Evolutionary conservation across 78 protist species (phyloP).

Genomic region (Speleostelium caveatum): DNA sequence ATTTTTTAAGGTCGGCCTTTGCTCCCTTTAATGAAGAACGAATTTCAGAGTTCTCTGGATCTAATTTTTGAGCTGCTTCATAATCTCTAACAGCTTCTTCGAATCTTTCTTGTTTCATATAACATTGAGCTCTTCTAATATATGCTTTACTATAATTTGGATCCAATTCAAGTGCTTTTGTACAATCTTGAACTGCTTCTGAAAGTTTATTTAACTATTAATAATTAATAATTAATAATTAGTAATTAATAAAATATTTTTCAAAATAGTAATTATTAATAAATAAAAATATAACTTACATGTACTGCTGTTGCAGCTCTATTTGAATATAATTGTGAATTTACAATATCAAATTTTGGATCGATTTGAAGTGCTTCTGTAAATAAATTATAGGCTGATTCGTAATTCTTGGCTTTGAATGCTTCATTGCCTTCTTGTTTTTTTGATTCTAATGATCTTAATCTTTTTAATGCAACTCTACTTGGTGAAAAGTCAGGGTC

Average conservation of each 20-base stretch:
- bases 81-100: conserved; percentile 87
- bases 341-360: conserved; percentile 68
- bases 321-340: conserved; percentile 76
- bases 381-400: conserved; percentile 71
- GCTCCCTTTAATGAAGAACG: conserved; percentile 54
- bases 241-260: background rate
- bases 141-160: conserved; percentile 76
- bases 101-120: conserved; percentile 33
- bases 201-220: conserved; percentile 51
- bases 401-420: conserved; percentile 64
- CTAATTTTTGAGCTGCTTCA: conserved; percentile 50
- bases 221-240: background rate
- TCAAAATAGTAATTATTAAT: background rate
- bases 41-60: conserved; percentile 48
- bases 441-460: conserved; percentile 32
- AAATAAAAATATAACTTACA: conserved; percentile 32
- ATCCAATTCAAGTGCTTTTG: conserved; percentile 71
- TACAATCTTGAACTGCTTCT: conserved; percentile 77
- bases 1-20: conserved; percentile 73
- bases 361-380: conserved; percentile 82
- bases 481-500: conserved; percentile 75
- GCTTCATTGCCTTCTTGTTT: conserved; percentile 82
- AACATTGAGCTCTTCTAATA: conserved; percentile 76
- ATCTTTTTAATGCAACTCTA: conserved; percentile 61
- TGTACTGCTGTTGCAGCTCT: conserved; percentile 84